These are phyloP conservation scores for Tetrapisispora iriomotensis DNA, from an alignment of 805 yeast genomes.

Conservation along the genomic window DNA sequence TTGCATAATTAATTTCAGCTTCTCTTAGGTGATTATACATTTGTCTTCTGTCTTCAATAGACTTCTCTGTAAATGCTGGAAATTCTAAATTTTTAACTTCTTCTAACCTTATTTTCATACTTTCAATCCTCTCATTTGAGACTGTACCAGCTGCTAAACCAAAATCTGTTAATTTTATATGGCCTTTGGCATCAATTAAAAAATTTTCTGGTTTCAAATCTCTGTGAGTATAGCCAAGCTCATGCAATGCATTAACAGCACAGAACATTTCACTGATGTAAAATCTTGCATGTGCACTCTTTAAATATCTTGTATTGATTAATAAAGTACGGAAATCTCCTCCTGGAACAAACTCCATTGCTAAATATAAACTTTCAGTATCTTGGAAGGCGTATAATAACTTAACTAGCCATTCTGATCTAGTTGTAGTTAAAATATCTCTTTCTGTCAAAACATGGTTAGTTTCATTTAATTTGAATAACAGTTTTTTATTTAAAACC, in stretches of 20 bases:
- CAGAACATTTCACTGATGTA: conserved; percentile 94
- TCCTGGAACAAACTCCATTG: conserved; percentile 99
- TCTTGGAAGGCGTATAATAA: conserved; percentile 93
- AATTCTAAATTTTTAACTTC: conserved; percentile 69
- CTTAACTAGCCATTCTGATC: conserved; percentile 94
- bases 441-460: conserved; percentile 93
- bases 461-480: conserved; percentile 86
- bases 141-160: conserved; percentile 97
- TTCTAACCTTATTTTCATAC: conserved; percentile 65
- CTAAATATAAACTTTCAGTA: conserved; percentile 76
- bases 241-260: conserved; percentile 87
- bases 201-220: conserved; percentile 95
- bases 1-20: conserved; percentile 73
- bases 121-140: conserved; percentile 84
- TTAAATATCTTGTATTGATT: conserved; percentile 84
- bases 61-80: conserved; percentile 51
- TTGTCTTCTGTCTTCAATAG: conserved; percentile 79
- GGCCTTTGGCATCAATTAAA: conserved; percentile 65
- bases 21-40: conserved; percentile 72
- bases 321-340: conserved; percentile 94
- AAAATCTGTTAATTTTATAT: conserved; percentile 74
- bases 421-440: conserved; percentile 90
- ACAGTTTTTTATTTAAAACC: conserved; percentile 75
- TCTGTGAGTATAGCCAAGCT: conserved; percentile 91
- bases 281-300: conserved; percentile 92